phyloP scores from a whole-genome alignment of 352 stramenopile species.

The Albugo candida region DNA sequence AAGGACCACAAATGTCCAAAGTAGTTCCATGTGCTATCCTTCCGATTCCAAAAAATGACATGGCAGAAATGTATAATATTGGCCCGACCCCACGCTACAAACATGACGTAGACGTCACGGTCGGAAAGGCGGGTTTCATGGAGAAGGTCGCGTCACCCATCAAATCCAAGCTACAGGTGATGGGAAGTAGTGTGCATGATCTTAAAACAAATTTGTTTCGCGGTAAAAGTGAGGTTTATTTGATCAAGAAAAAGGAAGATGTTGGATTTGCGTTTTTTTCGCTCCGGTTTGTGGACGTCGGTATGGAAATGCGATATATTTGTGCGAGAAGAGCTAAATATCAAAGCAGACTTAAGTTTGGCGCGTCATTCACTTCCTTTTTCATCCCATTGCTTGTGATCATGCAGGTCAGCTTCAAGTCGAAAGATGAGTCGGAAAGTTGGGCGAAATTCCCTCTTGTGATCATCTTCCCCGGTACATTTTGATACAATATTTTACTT shows the following conservation, averaged over 20 bases:
- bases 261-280: constrained; percentile 58
- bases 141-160: too few species aligned
- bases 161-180: background rate
- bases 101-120: too few species aligned
- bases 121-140: too few species aligned
- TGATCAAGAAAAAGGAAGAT: constrained; percentile 22
- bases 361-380: constrained; percentile 50
- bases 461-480: constrained; percentile 50
- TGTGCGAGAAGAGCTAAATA: constrained; percentile 35
- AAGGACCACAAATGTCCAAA: constrained; percentile 47
- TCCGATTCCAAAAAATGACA: too few species aligned
- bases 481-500: background rate
- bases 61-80: too few species aligned
- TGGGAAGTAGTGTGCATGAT: constrained; percentile 8
- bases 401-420: constrained; percentile 73
- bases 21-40: constrained; percentile 8
- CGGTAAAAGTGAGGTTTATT: constrained; percentile 14
- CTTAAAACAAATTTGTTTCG: constrained; percentile 60
- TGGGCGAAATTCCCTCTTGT: constrained; percentile 54
- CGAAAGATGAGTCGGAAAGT: constrained; percentile 29
- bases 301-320: constrained; percentile 48
- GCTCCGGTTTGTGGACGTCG: constrained; percentile 38
- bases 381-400: constrained; percentile 73
- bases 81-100: too few species aligned
- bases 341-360: constrained; percentile 49